phyloP scores from a whole-genome alignment of 1,284 basidiomycete species.

The Kwoniella shivajii region DNA sequence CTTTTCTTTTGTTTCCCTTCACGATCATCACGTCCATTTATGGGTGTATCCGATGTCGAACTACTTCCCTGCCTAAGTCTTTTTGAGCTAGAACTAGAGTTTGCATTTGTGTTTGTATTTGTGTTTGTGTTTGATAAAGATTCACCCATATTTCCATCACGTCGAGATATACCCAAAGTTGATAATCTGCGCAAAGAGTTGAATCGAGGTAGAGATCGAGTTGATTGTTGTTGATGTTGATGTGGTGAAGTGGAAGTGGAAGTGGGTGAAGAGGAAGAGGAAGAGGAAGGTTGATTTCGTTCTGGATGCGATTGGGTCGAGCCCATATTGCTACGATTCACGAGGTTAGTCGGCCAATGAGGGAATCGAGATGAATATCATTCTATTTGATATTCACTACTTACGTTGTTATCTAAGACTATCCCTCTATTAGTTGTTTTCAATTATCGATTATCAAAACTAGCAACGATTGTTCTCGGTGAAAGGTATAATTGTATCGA shows the following conservation, averaged over 20 bases:
- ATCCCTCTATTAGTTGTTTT: too few species aligned
- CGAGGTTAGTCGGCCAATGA: neutral
- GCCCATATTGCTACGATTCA: conserved; percentile 21
- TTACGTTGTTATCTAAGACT: too few species aligned
- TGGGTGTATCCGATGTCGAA: conserved; percentile 2
- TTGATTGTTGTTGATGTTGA: conserved; percentile 1
- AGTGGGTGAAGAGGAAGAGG: conserved; percentile 6
- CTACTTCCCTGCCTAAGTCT: conserved; percentile 15
- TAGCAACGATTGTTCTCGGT: too few species aligned
- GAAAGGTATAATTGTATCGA: too few species aligned
- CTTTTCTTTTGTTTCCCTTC: conserved; percentile 7
- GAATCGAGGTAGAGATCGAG: conserved; percentile 6
- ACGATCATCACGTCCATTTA: neutral
- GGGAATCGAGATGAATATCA: neutral
- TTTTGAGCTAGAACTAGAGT: conserved; percentile 4
- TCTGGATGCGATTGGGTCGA: conserved; percentile 32
- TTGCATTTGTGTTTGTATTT: neutral
- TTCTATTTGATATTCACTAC: too few species aligned
- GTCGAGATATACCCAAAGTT: conserved; percentile 15
- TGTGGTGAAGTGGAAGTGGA: conserved; percentile 1
- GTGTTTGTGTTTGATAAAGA: neutral
- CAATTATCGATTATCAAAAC: too few species aligned
- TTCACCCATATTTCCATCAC: neutral
- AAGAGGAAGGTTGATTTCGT: conserved; percentile 1
- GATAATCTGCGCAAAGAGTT: conserved; percentile 17